Evolutionary conservation across 257 asterid genomes (phyloP), one percentile per base, ranked within the genome.

Genomic region (Nemophila menziesii): DNA sequence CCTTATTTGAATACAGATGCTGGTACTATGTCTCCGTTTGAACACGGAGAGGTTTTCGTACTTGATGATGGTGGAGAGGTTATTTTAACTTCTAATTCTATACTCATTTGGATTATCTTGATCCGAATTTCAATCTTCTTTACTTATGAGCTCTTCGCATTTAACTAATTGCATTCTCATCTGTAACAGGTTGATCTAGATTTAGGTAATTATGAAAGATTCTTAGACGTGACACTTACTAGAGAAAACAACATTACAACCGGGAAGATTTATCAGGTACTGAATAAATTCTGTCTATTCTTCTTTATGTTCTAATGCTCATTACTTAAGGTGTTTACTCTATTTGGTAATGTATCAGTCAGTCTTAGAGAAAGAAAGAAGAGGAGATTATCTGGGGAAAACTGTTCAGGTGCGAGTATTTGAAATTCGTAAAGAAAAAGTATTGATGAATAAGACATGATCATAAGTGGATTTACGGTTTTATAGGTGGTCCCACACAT

Each of bases 41-140:
- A 89, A 71, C 98, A 89, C 23, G 98, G 98, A 14, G 98, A 89
- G 72, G 98, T 89, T 63, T 89, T 80, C 48, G 98, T 89, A 53
- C 82, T 89, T 0, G 98, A 89, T 54, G 98, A 89, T 61, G 98
- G 98, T 11, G 98, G 98, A 67, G 98, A 89, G 98, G 98, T 89
- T 47, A 19, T 46, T 52, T 44, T 12, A 12, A 41, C 13, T 29
- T 22, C 46, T 41, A n/a, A n/a, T 38, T 38, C 14, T 38, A 38
- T 38, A 14, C 4, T 12, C 60, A 11, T n/a, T 52, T 44, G 47
- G n/a, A 51, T 55, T 17, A 0, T 8, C 23, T 22, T 22, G 12
- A 11, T 41, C 40, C 3, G 5, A 51, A 17, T 15, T 15, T 13
- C 19, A 20, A 46, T 9, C n/a, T 27, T 44, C 36, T 24, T 38